Base-by-base conservation (phyloP, 2,329 filamentous ascomycete species). In the Colletotrichum sidae region DNA sequence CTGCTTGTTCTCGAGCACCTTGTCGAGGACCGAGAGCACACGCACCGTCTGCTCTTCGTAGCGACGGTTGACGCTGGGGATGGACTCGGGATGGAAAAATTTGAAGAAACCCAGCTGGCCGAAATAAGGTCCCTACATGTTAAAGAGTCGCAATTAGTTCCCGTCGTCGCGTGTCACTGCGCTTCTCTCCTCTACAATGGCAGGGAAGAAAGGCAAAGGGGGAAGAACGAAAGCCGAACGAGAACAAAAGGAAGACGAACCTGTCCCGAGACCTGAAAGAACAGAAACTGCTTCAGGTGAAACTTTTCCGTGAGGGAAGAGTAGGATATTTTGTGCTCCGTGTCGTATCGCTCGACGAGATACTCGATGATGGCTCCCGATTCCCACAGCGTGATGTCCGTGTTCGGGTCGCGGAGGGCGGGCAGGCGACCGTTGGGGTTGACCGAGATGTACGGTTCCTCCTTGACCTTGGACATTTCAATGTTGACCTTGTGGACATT, bases 41-140 rank as follows among this genome's bases (percentile, higher is more conserved):
- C 76, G 75, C 17, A 70, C 55, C 35, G 69, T 68, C 67, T 78
- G 70, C 39, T 74, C 70, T 3, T 17, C 42, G 67, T 78, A 78
- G 8, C 75, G 71, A 39, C 73, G 68, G 67, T 72, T 75, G 57
- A 74, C 75, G 6, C 67, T 71, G 9, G 71, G 71, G 10, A 76
- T 58, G 11, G 73, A 61, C 41, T 75, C 75, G 2, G 66, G 67
- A 57, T 76, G 71, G 65, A 50, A 64, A 7, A 69, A 58, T 12
- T 34, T 47, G 71, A 83, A 83, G 77, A 78, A 79, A 8, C 58
- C 69, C 2, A 65, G 67, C 68, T 83, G 78, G 4, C 81, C 82
- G 49, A 72, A 83, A 68, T 83, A 84, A 0, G 80, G 81, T 0
- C 79, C 81, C 69, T 82, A 77, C 25, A 5, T 25, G 2, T 46